phyloP scores from a whole-genome alignment of 1,284 basidiomycete species.

The Gomphus sp. region DNA sequence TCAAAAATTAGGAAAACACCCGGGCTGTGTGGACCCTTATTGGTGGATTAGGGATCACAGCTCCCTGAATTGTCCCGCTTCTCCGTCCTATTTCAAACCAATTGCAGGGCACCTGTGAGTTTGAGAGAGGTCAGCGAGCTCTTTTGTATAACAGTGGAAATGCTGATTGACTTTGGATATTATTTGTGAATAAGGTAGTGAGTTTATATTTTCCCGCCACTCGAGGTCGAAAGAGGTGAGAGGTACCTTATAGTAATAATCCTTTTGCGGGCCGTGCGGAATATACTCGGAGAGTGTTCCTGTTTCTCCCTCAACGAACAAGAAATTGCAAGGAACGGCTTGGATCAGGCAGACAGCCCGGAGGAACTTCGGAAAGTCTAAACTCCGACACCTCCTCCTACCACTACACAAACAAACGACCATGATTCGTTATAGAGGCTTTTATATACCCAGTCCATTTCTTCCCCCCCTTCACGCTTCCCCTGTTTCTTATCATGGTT shows the following conservation, averaged over 20 bases:
- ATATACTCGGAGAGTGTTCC: constrained; percentile 2
- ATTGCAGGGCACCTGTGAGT: too few relatives aligned
- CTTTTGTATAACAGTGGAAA: background rate
- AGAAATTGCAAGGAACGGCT: background rate
- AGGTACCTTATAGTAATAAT: background rate
- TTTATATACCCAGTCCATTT: constrained; percentile 8
- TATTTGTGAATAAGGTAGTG: background rate
- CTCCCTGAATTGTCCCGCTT: too few relatives aligned
- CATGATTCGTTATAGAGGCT: background rate
- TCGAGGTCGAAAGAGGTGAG: background rate
- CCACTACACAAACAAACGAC: background rate
- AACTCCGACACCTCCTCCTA: constrained; percentile 6
- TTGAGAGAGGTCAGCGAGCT: too few relatives aligned
- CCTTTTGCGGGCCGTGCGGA: constrained; percentile 8
- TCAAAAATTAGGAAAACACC: background rate
- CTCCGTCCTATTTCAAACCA: too few relatives aligned
- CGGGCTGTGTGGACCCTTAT: too few relatives aligned
- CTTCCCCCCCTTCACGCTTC: background rate
- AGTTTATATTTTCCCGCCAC: background rate
- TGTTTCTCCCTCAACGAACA: background rate
- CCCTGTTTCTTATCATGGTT: background rate
- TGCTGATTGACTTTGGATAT: background rate
- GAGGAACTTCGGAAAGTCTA: constrained; percentile 2
- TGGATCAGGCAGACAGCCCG: background rate
- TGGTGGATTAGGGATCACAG: too few relatives aligned